Percentiles rank a stretch among this genome's conserved stretches.
Conservation (phyloP, 768 basidiomycete genomes). For the Collybia nuda region DNA sequence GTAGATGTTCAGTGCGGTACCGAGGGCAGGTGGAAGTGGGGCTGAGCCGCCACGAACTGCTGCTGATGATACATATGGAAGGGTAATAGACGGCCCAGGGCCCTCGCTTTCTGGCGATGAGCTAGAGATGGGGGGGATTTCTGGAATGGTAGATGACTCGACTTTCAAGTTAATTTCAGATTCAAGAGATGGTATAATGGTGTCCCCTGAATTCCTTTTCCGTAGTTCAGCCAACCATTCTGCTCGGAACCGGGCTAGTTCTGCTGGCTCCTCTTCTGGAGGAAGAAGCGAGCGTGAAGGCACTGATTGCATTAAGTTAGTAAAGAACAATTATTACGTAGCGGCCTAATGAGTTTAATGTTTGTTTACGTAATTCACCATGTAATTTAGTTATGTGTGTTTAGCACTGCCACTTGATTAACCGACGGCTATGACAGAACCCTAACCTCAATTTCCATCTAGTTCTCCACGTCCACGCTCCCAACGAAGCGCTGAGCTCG, state of each 20-base stretch:
- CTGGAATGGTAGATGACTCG: background rate
- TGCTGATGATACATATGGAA: slow-evolving; percentile 15
- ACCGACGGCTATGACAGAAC: slow-evolving; percentile 1
- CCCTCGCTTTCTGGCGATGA: slow-evolving; percentile 1
- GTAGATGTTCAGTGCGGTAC: slow-evolving; percentile 65
- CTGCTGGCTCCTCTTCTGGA: slow-evolving; percentile 39
- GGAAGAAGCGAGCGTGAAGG: slow-evolving; percentile 8
- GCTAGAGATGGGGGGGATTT: background rate
- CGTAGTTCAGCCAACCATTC: slow-evolving; percentile 72
- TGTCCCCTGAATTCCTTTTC: slow-evolving; percentile 21
- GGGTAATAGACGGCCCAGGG: slow-evolving; percentile 17
- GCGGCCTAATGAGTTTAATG: background rate
- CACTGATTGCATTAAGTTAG: slow-evolving; percentile 18
- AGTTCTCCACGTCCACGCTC: slow-evolving; percentile 18
- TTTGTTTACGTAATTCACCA: slow-evolving; percentile 6
- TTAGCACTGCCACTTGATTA: background rate
- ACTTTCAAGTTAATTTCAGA: slow-evolving; percentile 3
- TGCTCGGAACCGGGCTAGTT: slow-evolving; percentile 69
- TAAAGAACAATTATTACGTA: background rate
- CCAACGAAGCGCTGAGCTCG: background rate
- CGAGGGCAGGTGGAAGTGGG: slow-evolving; percentile 33
- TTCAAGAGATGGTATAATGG: slow-evolving; percentile 1
- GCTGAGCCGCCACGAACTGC: slow-evolving; percentile 22
- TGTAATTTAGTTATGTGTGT: background rate
- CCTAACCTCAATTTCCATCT: slow-evolving; percentile 3